phyloP scores from a whole-genome alignment of 176 grass and related monocot species.

The Raddia distichophylla region DNA sequence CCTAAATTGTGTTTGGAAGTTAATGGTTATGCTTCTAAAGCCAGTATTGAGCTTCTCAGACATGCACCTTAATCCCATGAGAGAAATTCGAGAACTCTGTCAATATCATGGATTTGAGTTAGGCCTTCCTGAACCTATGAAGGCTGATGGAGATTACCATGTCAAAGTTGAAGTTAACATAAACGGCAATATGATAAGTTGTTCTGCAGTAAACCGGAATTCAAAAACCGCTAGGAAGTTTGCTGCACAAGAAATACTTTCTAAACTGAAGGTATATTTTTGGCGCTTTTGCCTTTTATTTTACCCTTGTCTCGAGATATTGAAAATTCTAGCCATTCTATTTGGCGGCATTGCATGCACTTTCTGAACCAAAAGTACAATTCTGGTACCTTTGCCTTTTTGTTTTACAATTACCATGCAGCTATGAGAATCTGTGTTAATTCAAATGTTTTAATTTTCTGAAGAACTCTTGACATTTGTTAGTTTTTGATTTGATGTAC shows the following conservation, averaged over 20 bases:
- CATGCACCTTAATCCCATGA: constrained; percentile 75
- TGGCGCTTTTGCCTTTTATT: constrained; percentile 6
- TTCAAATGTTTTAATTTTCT: not conserved
- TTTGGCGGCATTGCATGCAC: constrained; percentile 50
- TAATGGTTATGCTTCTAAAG: constrained; percentile 75
- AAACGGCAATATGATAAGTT: constrained; percentile 50
- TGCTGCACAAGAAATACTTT: constrained; percentile 77
- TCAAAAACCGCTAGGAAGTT: constrained; percentile 81
- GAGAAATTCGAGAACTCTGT: constrained; percentile 87
- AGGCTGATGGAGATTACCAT: constrained; percentile 37
- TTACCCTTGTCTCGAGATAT: not conserved
- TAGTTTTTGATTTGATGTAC: not conserved
- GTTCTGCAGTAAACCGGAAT: constrained; percentile 63
- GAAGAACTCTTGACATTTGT: not conserved
- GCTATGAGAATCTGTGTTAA: not conserved
- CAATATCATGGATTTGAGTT: constrained; percentile 61
- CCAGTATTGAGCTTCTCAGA: constrained; percentile 65
- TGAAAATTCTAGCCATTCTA: constrained; percentile 1
- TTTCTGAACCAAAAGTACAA: constrained; percentile 51
- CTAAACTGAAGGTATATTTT: constrained; percentile 78
- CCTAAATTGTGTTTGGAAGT: constrained; percentile 69
- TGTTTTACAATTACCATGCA: not conserved
- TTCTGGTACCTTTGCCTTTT: constrained; percentile 10
- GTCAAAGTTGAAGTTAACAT: constrained; percentile 80
- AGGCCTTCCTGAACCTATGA: constrained; percentile 62